A percentile compares a stretch with the other conserved stretches of the same genome.
Conservation (phyloP, 441 rosid species). For the Theobroma grandiflorum region DNA sequence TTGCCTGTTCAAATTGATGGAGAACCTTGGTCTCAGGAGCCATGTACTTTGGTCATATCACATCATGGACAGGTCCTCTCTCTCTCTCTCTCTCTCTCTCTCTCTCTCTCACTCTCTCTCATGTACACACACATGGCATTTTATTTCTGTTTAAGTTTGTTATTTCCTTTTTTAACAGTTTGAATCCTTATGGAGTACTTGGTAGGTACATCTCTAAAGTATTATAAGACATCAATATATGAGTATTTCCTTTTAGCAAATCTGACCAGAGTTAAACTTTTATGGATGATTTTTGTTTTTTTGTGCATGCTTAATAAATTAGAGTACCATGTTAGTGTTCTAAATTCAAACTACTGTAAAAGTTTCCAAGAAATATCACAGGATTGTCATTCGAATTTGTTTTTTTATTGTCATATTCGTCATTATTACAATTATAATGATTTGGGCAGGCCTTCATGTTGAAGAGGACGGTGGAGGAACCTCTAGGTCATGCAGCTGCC, state of each 20-base stretch:
- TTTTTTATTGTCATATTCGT: not conserved
- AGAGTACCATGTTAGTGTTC: not conserved
- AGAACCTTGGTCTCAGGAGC: conserved; percentile 95
- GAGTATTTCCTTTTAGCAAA: not conserved
- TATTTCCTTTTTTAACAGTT: not conserved
- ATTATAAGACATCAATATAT: not conserved
- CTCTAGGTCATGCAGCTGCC: conserved; percentile 97
- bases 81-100: conserved; percentile 32
- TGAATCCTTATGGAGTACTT: not conserved
- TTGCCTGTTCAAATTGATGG: conserved; percentile 97
- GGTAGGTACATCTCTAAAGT: not conserved
- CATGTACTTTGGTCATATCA: conserved; percentile 77
- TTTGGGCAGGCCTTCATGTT: conserved; percentile 88
- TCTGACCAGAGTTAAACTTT: not conserved
- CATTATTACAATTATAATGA: not conserved
- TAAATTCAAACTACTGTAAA: not conserved
- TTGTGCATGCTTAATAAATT: not conserved
- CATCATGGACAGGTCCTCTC: conserved; percentile 93
- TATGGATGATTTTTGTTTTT: not conserved
- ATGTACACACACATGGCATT: not conserved
- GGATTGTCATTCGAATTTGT: conserved; percentile 13
- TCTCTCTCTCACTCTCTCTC: conserved; percentile 30
- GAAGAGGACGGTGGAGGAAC: conserved; percentile 85
- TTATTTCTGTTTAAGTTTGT: not conserved
- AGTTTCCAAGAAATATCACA: conserved; percentile 3